A percentile compares a stretch with the other conserved stretches of the same genome.
phyloP scores from a whole-genome alignment of 257 asterid species.

The Petunia secreta region DNA sequence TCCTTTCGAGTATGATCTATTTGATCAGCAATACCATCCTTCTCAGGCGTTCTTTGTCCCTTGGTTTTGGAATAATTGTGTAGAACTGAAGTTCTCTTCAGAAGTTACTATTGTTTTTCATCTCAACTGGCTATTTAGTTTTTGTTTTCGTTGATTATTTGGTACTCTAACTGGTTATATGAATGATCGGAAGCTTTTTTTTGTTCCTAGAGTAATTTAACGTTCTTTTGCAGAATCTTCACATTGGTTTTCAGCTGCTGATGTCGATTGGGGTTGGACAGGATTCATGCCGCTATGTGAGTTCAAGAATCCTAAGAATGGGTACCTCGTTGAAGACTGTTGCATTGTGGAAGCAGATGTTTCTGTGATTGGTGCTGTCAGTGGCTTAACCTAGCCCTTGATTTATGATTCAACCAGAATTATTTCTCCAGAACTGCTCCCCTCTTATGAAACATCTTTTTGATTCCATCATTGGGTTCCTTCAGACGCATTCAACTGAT shows the following conservation, averaged over 20 bases:
- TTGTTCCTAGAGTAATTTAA: too few species aligned
- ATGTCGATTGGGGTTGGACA: neutral
- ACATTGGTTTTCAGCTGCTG: neutral
- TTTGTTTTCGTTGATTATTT: neutral
- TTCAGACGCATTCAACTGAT: neutral
- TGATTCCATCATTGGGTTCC: too few species aligned
- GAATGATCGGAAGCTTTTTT: neutral
- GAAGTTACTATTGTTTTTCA: neutral
- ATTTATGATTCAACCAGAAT: neutral
- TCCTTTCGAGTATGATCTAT: neutral
- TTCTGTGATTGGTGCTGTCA: neutral
- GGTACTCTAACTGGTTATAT: neutral
- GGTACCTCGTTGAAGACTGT: neutral
- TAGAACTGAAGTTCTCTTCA: neutral
- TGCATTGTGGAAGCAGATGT: conserved; percentile 5
- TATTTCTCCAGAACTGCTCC: too few species aligned
- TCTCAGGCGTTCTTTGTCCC: too few species aligned
- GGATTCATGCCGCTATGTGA: neutral
- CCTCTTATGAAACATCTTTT: neutral
- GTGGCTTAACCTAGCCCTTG: neutral
- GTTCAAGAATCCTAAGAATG: neutral
- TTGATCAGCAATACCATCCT: too few species aligned
- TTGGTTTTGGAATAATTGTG: too few species aligned
- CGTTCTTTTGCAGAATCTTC: neutral
- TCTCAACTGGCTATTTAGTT: neutral